Percentiles rank a stretch among this genome's conserved stretches.
Evolutionary conservation across 768 basidiomycete species (phyloP).

Genomic region (Russula compacta): DNA sequence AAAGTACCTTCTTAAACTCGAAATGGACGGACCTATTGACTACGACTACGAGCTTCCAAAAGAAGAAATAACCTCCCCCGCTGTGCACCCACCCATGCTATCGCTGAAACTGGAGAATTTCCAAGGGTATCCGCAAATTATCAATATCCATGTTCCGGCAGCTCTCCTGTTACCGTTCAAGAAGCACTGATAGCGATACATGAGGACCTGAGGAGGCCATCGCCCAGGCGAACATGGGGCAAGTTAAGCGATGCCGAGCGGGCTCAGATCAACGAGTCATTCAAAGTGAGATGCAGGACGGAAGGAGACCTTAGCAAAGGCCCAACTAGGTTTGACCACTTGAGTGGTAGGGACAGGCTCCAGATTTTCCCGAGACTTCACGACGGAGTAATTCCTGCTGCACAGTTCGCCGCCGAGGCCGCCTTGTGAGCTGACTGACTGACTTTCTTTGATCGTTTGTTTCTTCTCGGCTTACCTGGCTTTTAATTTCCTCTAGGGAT

Average conservation of each 20-base stretch:
- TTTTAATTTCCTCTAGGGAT: neutral
- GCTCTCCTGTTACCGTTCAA: neutral
- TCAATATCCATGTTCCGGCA: neutral
- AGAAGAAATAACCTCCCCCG: conserved; percentile 1
- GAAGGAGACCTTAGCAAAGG: neutral
- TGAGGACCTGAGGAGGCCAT: neutral
- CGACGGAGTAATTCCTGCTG: neutral
- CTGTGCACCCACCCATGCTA: neutral
- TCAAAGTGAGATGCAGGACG: neutral
- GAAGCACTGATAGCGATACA: conserved; percentile 1
- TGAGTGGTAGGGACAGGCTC: conserved; percentile 5
- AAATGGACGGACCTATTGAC: neutral
- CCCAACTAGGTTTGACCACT: neutral
- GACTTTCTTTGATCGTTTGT: neutral
- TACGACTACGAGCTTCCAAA: neutral
- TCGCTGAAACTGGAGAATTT: neutral
- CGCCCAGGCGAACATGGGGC: neutral
- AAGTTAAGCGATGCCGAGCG: neutral
- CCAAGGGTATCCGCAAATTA: conserved; percentile 1
- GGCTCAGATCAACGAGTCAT: neutral
- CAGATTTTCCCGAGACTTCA: neutral
- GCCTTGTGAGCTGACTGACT: neutral
- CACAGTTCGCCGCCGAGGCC: no score
- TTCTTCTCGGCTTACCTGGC: neutral
- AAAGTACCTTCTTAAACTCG: conserved; percentile 7